These are phyloP conservation scores for Yarrowia hollandica DNA, from an alignment of 805 yeast species.

Conservation along the genomic window DNA sequence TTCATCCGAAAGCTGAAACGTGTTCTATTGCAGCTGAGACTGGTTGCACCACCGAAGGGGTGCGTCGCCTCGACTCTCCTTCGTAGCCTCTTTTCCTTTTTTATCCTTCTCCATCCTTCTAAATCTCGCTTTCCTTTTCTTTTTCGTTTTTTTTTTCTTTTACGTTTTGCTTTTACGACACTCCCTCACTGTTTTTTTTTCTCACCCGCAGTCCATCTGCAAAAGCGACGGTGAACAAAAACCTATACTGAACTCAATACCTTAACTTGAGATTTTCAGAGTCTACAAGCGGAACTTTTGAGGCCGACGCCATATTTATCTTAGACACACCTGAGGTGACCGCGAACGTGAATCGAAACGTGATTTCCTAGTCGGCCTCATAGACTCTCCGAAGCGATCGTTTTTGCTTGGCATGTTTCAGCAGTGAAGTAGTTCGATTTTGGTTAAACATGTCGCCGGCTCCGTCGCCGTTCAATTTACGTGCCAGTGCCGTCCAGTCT, in stretches of 20 bases:
- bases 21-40: too few species aligned
- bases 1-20: background rate
- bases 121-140: background rate
- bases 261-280: background rate
- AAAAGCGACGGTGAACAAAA: conserved; percentile 5
- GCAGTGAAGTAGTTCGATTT: too few species aligned
- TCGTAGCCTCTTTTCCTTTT: background rate
- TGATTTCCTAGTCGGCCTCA: too few species aligned
- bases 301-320: background rate
- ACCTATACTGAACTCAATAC: background rate
- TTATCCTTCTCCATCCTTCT: background rate
- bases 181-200: conserved; percentile 14
- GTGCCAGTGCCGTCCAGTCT: background rate
- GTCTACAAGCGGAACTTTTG: background rate
- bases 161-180: conserved; percentile 2
- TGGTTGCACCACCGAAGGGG: too few species aligned
- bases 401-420: too few species aligned
- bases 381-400: too few species aligned
- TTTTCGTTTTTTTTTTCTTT: background rate
- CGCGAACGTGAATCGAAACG: too few species aligned
- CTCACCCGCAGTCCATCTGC: conserved; percentile 16
- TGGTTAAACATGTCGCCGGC: too few species aligned
- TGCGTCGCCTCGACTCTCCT: too few species aligned
- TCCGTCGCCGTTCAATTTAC: too few species aligned
- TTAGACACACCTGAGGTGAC: too few species aligned